Evolutionary conservation across 108 stramenopile genomes (phyloP), one percentile per base, ranked within the genome.

Genomic region (Schizochytrium sp.): DNA sequence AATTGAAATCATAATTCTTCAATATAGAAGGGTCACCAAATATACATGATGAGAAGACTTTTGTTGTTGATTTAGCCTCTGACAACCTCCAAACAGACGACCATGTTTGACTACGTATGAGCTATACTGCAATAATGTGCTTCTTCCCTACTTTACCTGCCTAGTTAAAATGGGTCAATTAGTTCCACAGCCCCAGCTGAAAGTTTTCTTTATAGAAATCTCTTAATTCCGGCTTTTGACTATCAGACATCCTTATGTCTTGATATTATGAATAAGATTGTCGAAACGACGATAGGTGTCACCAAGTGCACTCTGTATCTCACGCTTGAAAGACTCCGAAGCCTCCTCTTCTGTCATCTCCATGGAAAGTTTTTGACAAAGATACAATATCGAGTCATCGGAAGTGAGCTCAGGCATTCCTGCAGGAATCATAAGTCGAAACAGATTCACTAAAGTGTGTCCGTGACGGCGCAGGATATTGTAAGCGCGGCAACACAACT

Each of bases 391-490:
- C 46, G 90, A 90, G 45, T 91, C 57, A 38, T 90, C 72, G 10
- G 50, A 38, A 17, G 64, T 61, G 56, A 92, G 76, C 89, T 92
- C 92, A 15, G 92, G 92, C 72, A 92, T 61, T n/a, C 88, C 90
- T 3, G 88, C 88, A 3, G 89, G 72, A 59, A 89, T 87, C 61
- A 90, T 90, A 49, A 92, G 90, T 4, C 57, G 88, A 45, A 91
- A 92, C 4, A 92, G 90, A 3, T 88, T 90, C 10, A 92, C 57
- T 46, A 92, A 61, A 28, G 87, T 58, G 55, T 64, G 83, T 17
- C 83, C 91, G 17, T 88, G 88, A 72, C 64, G 19, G 7, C 92
- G 88, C 28, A 92, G 58, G 19, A 91, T 58, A 55, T 91, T 91
- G 87, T 89, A 91, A 19, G 90, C 89, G 38, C 89, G 88, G 28